A percentile compares a stretch with the other conserved stretches of the same genome.
phyloP scores from a whole-genome alignment of 805 yeast species.

The Hanseniaspora singularis region DNA sequence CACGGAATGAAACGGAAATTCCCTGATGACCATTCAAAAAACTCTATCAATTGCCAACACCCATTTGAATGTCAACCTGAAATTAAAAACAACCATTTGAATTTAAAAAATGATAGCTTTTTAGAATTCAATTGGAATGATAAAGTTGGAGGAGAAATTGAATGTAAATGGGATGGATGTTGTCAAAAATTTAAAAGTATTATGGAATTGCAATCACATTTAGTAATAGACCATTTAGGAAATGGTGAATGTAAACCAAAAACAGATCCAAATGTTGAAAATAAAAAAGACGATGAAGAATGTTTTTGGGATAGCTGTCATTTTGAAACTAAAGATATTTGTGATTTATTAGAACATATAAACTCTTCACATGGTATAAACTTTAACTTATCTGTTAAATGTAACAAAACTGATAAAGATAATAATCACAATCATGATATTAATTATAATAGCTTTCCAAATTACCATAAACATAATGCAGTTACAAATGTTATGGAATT shows the following conservation, averaged over 20 bases:
- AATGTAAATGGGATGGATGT: constrained; percentile 66
- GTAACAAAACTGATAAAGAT: neutral
- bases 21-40: neutral
- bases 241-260: constrained; percentile 16
- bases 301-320: constrained; percentile 76
- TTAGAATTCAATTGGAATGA: constrained; percentile 13
- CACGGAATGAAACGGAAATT: constrained; percentile 20
- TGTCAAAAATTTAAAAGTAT: constrained; percentile 31
- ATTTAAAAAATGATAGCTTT: constrained; percentile 33
- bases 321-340: constrained; percentile 41
- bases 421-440: neutral
- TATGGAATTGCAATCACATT: constrained; percentile 39
- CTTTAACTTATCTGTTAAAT: constrained; percentile 22
- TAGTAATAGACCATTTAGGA: constrained; percentile 38
- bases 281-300: constrained; percentile 17
- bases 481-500: neutral
- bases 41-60: neutral
- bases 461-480: constrained; percentile 2
- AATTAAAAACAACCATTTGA: constrained; percentile 16
- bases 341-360: constrained; percentile 48
- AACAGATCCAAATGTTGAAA: neutral
- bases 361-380: constrained; percentile 36
- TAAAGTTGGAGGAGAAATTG: constrained; percentile 20
- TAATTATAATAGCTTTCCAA: constrained; percentile 1
- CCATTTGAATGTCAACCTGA: constrained; percentile 4